phyloP scores from a whole-genome alignment of 179 eudicot species.

The Corrigiola litoralis region DNA sequence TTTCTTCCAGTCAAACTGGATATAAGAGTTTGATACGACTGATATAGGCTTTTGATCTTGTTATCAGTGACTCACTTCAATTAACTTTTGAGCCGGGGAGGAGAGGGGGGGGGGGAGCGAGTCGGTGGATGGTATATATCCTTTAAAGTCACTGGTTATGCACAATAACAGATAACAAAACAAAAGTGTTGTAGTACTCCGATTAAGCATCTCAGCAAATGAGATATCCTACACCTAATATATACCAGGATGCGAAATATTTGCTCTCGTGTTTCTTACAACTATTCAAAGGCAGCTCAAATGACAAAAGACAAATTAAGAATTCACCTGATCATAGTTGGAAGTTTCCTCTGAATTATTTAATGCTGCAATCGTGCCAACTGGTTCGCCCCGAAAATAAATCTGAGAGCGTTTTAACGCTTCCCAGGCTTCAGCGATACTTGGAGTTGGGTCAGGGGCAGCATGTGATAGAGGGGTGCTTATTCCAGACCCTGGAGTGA shows the following conservation, averaged over 20 bases:
- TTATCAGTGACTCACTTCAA: no score
- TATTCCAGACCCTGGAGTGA: conserved; percentile 62
- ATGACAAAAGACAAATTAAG: not conserved
- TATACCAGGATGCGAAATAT: not conserved
- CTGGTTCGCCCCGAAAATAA: conserved; percentile 70
- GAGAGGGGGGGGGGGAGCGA: no score
- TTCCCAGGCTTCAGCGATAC: conserved; percentile 79
- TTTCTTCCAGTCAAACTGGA: no score
- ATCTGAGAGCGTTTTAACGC: conserved; percentile 65
- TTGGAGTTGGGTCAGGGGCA: conserved; percentile 56
- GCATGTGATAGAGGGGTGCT: conserved; percentile 57
- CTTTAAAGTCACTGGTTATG: no score
- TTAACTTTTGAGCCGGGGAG: no score
- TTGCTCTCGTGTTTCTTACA: no score
- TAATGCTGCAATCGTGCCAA: conserved; percentile 93
- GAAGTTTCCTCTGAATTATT: conserved; percentile 63
- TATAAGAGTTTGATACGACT: no score
- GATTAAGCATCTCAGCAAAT: not conserved
- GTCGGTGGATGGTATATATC: no score
- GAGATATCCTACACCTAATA: no score
- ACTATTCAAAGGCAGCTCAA: not conserved
- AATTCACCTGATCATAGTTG: conserved; percentile 87
- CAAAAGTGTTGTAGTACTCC: no score
- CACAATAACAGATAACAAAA: no score
- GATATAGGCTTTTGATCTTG: no score